A percentile compares a stretch with the other conserved stretches of the same genome.
These are phyloP conservation scores for Sphenostylis stenocarpa DNA, from an alignment of 306 rosid species.

Conservation along the genomic window DNA sequence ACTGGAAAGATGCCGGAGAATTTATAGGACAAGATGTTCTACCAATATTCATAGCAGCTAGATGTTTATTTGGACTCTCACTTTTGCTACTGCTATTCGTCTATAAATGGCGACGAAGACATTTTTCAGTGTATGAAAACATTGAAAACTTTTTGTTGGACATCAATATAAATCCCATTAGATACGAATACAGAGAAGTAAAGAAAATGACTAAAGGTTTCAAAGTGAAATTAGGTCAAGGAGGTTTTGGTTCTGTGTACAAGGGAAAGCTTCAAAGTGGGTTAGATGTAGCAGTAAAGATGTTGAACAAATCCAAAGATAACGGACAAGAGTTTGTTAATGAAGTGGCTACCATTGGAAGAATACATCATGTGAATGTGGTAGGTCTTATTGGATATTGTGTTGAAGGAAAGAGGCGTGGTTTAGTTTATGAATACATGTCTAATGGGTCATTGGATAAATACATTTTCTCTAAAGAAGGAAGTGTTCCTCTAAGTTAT, in stretches of 20 bases:
- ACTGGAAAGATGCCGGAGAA: not conserved
- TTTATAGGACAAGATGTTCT: not conserved
- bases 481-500: not conserved
- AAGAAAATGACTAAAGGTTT: not conserved
- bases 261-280: not conserved
- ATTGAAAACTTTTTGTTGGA: not conserved
- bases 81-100: not conserved
- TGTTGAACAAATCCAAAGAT: not conserved
- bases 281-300: not conserved
- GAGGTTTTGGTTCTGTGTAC: not conserved
- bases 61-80: not conserved
- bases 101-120: constrained; percentile 26
- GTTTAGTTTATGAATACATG: not conserved
- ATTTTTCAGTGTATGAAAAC: constrained; percentile 15
- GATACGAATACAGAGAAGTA: not conserved
- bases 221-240: not conserved
- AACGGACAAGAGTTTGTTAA: not conserved
- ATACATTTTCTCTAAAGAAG: not conserved
- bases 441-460: not conserved
- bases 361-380: not conserved
- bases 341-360: not conserved
- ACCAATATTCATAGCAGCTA: not conserved
- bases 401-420: not conserved
- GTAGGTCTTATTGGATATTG: not conserved
- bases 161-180: not conserved